Evolutionary conservation across 345 rosid genomes (phyloP).

Genomic region (Citrus cavaleriei): DNA sequence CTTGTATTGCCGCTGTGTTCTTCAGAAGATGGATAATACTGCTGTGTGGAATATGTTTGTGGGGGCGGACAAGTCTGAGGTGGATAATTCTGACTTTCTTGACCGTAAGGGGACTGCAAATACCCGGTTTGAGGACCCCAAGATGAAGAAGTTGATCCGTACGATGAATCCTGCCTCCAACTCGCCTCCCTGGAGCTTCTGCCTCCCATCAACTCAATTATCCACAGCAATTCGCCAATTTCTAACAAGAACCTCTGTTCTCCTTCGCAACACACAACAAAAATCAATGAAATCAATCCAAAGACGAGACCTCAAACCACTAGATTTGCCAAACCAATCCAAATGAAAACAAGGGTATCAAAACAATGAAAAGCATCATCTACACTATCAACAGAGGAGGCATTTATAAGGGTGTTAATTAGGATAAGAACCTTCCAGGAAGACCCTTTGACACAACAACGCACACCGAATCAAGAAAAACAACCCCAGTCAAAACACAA

Average conservation of each 20-base stretch:
- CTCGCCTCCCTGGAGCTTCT: slow-evolving; percentile 52
- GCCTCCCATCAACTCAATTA: slow-evolving; percentile 57
- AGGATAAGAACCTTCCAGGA: background rate
- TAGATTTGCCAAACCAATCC: background rate
- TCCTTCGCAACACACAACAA: background rate
- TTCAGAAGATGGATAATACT: slow-evolving; percentile 31
- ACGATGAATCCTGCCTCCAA: slow-evolving; percentile 41
- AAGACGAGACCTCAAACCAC: background rate
- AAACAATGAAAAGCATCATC: background rate
- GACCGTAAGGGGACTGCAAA: slow-evolving; percentile 35
- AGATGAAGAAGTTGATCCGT: slow-evolving; percentile 41
- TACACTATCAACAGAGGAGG: background rate
- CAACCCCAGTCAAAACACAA: background rate
- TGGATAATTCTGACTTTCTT: slow-evolving; percentile 37
- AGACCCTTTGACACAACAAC: background rate
- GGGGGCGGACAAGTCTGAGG: slow-evolving; percentile 24
- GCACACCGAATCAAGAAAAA: background rate
- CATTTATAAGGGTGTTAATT: background rate
- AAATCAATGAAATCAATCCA: slow-evolving; percentile 10
- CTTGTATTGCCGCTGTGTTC: slow-evolving; percentile 30
- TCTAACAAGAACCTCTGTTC: background rate
- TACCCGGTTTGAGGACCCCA: slow-evolving; percentile 32
- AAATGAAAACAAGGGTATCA: background rate
- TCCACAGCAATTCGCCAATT: slow-evolving; percentile 13
- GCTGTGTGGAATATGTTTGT: slow-evolving; percentile 30